Base-by-base conservation (phyloP, 805 yeast genomes). In the Yarrowia phangngaensis region DNA sequence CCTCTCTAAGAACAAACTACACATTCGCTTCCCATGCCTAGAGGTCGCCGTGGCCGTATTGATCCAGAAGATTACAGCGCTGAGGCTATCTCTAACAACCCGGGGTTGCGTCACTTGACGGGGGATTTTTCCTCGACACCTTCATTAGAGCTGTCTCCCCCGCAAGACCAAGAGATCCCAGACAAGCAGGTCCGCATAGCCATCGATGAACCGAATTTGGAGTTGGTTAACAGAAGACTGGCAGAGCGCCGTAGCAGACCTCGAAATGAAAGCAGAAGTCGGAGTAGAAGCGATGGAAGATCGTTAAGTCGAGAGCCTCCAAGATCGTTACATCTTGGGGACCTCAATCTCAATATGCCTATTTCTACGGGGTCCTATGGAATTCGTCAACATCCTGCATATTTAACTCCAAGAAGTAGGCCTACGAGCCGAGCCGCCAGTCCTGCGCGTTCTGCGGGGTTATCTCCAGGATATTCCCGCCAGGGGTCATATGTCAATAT, bases 231-330 rank as follows among this genome's bases (percentile, higher is more conserved):
- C 45, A 8, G 24, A 13, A 31, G 45, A 1, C 13, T 38, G 19
- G 45, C 45, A 8, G 45, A 38, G 17, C 15, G 45, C 19, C 12
- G 45, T 15, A 32, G 45, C 3, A 26, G 45, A 17, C 26, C 34
- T 43, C 34, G 23, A 45, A 51, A 20, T 15, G 24, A 22, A 6
- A 45, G 50, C 20, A 4, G 51, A n/a, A 20, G 46, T 28, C 17
- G 41, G 20, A 14, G 40, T 33, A 8, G 53, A 40, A 24, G 50
- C 49, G n/a, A 52, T 32, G 20, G 27, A 49, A 14, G 54, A 51
- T 20, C 33, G 54, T 38, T 54, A 53, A 40, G 60, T 54, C 30
- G 45, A 23, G 33, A 49, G 13, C 24, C 46, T 9, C 29, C 32
- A 13, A 13, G 32, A 15, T 32, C 45, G 20, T 27, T 38, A 11